A percentile compares a stretch with the other conserved stretches of the same genome.
Evolutionary conservation across 1,284 basidiomycete species (phyloP).

Genomic region (Fomitopsis betulina): DNA sequence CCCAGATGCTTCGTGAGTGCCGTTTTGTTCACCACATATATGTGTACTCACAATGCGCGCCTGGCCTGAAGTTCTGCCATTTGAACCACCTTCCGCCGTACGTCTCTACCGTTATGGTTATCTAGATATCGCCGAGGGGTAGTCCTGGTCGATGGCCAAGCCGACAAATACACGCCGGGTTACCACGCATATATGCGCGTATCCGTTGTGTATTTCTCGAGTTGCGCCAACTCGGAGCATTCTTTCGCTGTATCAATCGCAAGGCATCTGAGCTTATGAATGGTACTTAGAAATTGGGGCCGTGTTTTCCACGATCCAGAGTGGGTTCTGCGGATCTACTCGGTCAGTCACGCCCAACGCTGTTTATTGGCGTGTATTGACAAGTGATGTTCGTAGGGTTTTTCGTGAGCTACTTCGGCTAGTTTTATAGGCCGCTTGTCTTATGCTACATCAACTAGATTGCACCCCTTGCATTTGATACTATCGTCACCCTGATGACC

Average conservation of each 20-base stretch:
- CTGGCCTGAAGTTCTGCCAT: constrained; percentile 54
- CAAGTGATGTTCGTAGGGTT: constrained; percentile 43
- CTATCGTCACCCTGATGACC: constrained; percentile 73
- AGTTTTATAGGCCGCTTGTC: neutral
- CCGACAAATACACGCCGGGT: neutral
- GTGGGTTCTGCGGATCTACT: constrained; percentile 75
- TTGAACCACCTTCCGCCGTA: constrained; percentile 30
- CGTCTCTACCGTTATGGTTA: neutral
- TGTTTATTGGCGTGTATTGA: constrained; percentile 3
- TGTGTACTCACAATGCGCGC: neutral
- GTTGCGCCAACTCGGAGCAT: neutral
- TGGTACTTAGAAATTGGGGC: constrained; percentile 43
- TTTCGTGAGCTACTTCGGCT: constrained; percentile 41
- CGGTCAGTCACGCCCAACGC: constrained; percentile 34
- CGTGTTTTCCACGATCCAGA: constrained; percentile 73
- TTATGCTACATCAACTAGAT: constrained; percentile 37
- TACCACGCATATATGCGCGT: neutral
- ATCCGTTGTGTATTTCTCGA: constrained; percentile 1
- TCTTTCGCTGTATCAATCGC: neutral
- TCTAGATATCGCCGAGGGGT: neutral
- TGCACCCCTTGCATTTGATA: constrained; percentile 74
- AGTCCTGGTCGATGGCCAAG: neutral
- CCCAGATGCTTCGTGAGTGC: constrained; percentile 67
- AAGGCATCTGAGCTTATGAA: neutral
- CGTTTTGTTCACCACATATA: neutral